phyloP scores from a whole-genome alignment of 2,329 filamentous ascomycete genomes.

The Fusarium sp. region DNA sequence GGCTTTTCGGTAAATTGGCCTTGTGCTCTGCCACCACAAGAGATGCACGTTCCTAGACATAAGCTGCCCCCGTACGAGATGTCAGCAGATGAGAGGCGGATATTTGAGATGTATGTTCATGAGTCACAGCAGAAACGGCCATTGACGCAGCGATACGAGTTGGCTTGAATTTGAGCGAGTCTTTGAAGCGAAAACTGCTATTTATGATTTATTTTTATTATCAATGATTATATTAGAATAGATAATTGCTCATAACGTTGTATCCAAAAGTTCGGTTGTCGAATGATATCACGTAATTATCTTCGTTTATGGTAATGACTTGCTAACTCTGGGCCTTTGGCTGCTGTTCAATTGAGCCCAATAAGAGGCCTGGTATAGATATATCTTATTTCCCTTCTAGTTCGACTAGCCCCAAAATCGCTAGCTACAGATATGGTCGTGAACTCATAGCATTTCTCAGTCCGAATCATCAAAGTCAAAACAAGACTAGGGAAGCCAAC shows the following conservation, averaged over 20 bases:
- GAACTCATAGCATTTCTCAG: no score
- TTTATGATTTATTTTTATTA: background rate
- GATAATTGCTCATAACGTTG: background rate
- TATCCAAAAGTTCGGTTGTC: no score
- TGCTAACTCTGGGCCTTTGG: no score
- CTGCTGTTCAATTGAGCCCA: no score
- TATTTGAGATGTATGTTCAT: background rate
- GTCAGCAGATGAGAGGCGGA: background rate
- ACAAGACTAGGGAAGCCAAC: background rate
- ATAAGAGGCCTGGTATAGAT: no score
- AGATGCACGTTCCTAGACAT: background rate
- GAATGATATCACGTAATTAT: no score
- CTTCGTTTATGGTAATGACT: no score
- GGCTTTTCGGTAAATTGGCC: background rate
- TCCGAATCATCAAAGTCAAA: no score
- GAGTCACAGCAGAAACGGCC: background rate
- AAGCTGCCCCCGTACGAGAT: background rate
- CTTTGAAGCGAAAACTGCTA: background rate
- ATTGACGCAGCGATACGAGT: background rate
- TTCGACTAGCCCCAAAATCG: no score
- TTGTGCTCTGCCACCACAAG: background rate
- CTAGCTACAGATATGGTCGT: no score
- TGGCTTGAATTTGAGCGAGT: background rate
- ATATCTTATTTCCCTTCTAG: no score
- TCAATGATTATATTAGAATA: background rate